Evolutionary conservation across 345 rosid genomes (phyloP).

Genomic region (Aquilaria sinensis): DNA sequence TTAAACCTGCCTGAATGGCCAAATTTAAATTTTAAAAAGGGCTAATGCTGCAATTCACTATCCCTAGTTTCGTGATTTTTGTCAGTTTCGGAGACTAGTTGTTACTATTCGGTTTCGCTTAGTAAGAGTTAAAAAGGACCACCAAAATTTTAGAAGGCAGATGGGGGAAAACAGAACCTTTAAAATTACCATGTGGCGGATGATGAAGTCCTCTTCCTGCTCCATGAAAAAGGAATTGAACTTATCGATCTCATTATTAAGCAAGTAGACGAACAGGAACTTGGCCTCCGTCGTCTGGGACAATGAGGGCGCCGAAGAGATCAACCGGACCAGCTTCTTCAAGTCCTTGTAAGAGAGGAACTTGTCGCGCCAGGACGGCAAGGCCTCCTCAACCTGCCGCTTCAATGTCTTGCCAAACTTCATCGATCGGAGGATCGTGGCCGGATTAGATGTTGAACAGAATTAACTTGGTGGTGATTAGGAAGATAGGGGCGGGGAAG

Average conservation of each 20-base stretch:
- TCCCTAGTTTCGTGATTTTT: neutral
- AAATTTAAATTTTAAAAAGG: no score
- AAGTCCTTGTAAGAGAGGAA: slow-evolving; percentile 65
- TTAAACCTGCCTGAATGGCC: no score
- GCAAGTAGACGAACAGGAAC: slow-evolving; percentile 48
- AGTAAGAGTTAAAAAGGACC: no score
- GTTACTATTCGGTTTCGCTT: no score
- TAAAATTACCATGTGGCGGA: slow-evolving; percentile 53
- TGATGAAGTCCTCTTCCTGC: slow-evolving; percentile 90
- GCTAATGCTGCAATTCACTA: neutral
- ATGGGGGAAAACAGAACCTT: no score
- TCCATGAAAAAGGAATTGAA: slow-evolving; percentile 79
- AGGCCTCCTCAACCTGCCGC: slow-evolving; percentile 68
- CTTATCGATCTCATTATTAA: slow-evolving; percentile 81
- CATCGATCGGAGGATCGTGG: slow-evolving; percentile 25
- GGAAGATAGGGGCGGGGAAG: neutral
- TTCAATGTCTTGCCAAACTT: slow-evolving; percentile 86
- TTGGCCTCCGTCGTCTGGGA: slow-evolving; percentile 20
- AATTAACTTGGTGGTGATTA: neutral
- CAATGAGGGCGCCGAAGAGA: slow-evolving; percentile 28
- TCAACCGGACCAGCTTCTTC: slow-evolving; percentile 59
- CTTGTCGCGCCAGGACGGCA: slow-evolving; percentile 82
- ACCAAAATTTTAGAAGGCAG: no score
- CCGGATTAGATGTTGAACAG: neutral
- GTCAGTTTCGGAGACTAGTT: no score